Evolutionary conservation across 2,329 filamentous ascomycete genomes (phyloP).

Genomic region (Setomelanomma holmii): DNA sequence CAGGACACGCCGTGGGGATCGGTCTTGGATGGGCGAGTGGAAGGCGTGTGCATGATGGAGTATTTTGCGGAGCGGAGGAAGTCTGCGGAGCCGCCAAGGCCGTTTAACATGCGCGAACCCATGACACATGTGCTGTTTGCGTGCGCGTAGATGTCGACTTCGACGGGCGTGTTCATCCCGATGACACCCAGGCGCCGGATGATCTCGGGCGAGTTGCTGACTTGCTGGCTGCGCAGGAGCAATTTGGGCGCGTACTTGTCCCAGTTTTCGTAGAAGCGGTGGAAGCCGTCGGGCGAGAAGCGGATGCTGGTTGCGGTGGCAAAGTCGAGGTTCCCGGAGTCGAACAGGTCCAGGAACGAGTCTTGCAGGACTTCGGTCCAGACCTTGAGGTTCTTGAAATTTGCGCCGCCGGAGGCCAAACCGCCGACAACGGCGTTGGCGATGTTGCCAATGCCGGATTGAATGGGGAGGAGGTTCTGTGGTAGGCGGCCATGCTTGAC

Average conservation of each 20-base stretch:
- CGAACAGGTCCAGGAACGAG: slow-evolving; percentile 91
- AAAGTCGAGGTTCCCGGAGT: slow-evolving; percentile 85
- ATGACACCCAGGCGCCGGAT: slow-evolving; percentile 87
- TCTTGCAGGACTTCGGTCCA: slow-evolving; percentile 96
- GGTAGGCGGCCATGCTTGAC: slow-evolving; percentile 80
- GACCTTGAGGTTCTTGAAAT: slow-evolving; percentile 87
- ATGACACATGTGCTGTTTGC: slow-evolving; percentile 91
- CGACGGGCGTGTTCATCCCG: slow-evolving; percentile 93
- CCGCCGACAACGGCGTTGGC: slow-evolving; percentile 91
- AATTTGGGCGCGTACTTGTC: slow-evolving; percentile 81
- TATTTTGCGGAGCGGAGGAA: slow-evolving; percentile 83
- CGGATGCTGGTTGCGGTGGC: slow-evolving; percentile 89
- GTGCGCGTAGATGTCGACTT: slow-evolving; percentile 94
- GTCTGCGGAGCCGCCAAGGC: slow-evolving; percentile 80
- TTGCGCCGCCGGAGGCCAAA: slow-evolving; percentile 72
- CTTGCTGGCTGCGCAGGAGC: slow-evolving; percentile 84
- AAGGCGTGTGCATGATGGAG: slow-evolving; percentile 93
- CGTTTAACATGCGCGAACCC: slow-evolving; percentile 87
- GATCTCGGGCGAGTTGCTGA: slow-evolving; percentile 89
- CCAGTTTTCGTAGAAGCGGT: slow-evolving; percentile 89
- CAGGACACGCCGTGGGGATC: slow-evolving; percentile 83
- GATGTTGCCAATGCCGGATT: slow-evolving; percentile 92
- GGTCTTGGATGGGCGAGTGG: slow-evolving; percentile 78
- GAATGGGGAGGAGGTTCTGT: slow-evolving; percentile 76
- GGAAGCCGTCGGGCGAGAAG: slow-evolving; percentile 89